Base-by-base conservation (phyloP, 2,329 filamentous ascomycete species). In the Aaosphaeria pasadenensis region DNA sequence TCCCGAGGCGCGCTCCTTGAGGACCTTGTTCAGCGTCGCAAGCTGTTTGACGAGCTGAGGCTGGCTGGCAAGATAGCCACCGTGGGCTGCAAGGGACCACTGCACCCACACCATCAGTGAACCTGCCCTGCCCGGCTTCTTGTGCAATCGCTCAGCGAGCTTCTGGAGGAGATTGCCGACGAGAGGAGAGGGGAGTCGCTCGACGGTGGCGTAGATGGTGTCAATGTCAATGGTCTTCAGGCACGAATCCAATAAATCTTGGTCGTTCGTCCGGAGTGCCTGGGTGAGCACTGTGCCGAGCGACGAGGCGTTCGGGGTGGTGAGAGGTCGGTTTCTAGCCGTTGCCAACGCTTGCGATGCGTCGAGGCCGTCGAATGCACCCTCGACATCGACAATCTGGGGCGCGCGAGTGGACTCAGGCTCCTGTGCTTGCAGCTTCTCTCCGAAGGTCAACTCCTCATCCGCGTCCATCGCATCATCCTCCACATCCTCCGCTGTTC, bases 81-180 rank as follows among this genome's bases (percentile, higher is more conserved):
- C 94, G 66, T 99, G 94, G 1, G 89, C 86, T 32, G 96, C 84
- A 46, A 96, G 82, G 1, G 90, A 92, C 89, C 91, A 96, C 72
- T 96, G 91, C 39, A 97, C 88, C 91, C 94, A 99, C 11, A 88
- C 83, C 81, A 96, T 91, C 31, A 99, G 82, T 64, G 86, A 89
- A 44, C 91, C 91, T 11, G 94, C 92, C 46, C 94, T 84, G 4
- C 92, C 94, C 1, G 94, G 94, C 40, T 90, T 84, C 56, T 87
- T 83, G 71, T 96, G 87, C 67, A 99, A 82, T 50, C 91, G 83
- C 58, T 95, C 88, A 6, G 94, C 89, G 44, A 99, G 81, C 70
- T 89, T 91, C 62, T 85, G 84, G 48, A 99, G 82, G 7, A 99
- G 80, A 6, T 76, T 80, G 33, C 85, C 86, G 5, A 94, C 91